phyloP scores from a whole-genome alignment of 495 filamentous ascomycete species.

The Hypoxylon lienhwacheense region DNA sequence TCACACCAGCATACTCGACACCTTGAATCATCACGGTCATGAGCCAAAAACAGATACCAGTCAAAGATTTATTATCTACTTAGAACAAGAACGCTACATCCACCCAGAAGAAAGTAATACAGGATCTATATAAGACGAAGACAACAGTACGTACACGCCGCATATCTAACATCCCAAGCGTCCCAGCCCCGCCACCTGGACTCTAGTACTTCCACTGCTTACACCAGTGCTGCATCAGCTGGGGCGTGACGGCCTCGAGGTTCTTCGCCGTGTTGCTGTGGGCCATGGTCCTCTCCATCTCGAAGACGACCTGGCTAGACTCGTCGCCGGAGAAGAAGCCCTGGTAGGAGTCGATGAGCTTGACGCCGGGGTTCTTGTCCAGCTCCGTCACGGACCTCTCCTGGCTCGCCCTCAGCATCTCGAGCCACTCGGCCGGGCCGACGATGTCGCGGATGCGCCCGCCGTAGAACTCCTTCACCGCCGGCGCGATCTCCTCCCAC shows the following conservation, averaged over 20 bases:
- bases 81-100: no score
- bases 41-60: no score
- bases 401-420: conserved; percentile 41
- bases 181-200: no score
- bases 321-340: conserved; percentile 1
- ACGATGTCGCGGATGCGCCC: conserved; percentile 44
- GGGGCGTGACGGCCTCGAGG: conserved; percentile 41
- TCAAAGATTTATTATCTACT: no score
- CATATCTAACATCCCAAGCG: no score
- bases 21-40: no score
- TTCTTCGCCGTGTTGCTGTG: conserved; percentile 42
- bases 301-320: conserved; percentile 25
- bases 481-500: conserved; percentile 42
- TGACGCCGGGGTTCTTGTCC: conserved; percentile 47
- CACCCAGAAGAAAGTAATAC: no score
- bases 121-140: no score
- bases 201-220: conserved; percentile 48
- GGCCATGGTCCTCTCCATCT: conserved; percentile 37
- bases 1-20: no score
- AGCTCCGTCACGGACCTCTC: conserved; percentile 32
- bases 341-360: conserved; percentile 42
- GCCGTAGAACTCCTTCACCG: conserved; percentile 44
- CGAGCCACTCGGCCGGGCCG: conserved; percentile 46
- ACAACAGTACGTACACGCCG: no score
- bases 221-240: conserved; percentile 55